Base-by-base conservation (phyloP, 2,329 filamentous ascomycete genomes). In the Ceratocystis cacaofunesta region DNA sequence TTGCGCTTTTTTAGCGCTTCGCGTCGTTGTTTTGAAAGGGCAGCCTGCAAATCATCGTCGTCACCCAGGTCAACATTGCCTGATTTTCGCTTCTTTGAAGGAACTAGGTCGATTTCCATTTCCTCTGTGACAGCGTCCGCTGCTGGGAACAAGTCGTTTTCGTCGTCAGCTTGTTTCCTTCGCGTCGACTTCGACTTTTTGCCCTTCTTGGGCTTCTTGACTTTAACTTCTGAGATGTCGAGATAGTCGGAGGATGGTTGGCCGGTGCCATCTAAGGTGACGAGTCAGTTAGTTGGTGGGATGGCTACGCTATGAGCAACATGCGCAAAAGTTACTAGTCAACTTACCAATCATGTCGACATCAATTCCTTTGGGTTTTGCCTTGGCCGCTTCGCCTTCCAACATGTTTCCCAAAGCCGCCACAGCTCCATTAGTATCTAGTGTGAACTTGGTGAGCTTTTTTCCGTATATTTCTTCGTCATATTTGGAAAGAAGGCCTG, bases 381-480 rank as follows among this genome's bases (percentile, higher is more conserved):
- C 65, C 69, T 82, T 81, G n/a, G 57, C 61, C 36, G 61, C 65
- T 50, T 83, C 80, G 72, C 77, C 70, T 72, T 76, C 75, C 46
- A 81, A 73, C 48, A 80, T 80, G 68, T 85, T 82, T 19, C 82
- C 77, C 61, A 86, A 78, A 70, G 89, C 86, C 15, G 82, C 81
- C 28, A 78, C 86, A 43, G 84, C 86, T 2, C 91, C 92, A 68
- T 85, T 82, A 1, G 85, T 86, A 73, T 95, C 90, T 17, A 99
- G 78, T 0, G 89, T 96, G 71, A 99, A 99, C 28, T 83, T 82
- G 73, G 95, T 96, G 65, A 82, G 79, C 77, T 95, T 94, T 76
- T 95, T 96, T 65, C 91, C 91, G 44, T 88, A 84, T 64, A 96
- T 95, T 72, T 96, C 92, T 69, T 97, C 94, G 71, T 97, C 94